These are phyloP conservation scores for Ogataea hybrid DNA, from an alignment of 1,139 yeast species.

Conservation along the genomic window DNA sequence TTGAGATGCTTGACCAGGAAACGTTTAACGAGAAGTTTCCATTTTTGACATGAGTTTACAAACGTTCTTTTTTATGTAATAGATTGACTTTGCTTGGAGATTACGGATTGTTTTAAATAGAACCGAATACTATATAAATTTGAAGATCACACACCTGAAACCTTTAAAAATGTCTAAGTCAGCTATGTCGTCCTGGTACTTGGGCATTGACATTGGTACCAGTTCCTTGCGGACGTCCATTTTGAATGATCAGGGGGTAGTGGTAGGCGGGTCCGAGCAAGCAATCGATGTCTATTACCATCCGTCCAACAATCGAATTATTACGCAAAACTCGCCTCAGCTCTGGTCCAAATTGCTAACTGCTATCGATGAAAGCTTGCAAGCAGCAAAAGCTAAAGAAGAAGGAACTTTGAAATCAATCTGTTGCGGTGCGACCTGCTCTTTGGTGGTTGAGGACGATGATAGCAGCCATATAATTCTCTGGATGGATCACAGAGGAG, in stretches of 20 bases:
- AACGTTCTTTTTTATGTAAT: constrained; percentile 1
- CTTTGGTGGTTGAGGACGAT: constrained; percentile 41
- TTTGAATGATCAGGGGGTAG: constrained; percentile 21
- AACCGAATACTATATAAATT: not conserved
- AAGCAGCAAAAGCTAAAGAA: constrained; percentile 9
- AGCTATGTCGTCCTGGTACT: constrained; percentile 14
- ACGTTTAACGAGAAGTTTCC: constrained; percentile 26
- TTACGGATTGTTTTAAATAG: not conserved
- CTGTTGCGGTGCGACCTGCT: constrained; percentile 52
- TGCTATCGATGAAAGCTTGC: constrained; percentile 22
- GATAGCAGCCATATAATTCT: constrained; percentile 37
- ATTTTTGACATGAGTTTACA: constrained; percentile 20
- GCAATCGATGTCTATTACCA: constrained; percentile 30
- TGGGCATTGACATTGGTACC: constrained; percentile 59
- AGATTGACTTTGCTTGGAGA: constrained; percentile 9
- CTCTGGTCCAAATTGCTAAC: constrained; percentile 32
- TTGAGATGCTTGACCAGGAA: constrained; percentile 29
- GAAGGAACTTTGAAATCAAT: constrained; percentile 22
- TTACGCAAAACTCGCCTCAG: constrained; percentile 45
- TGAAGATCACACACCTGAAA: constrained; percentile 1
- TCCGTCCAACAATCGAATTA: constrained; percentile 21
- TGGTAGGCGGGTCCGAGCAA: constrained; percentile 19
- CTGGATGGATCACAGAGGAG: constrained; percentile 56
- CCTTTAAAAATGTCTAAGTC: not conserved
- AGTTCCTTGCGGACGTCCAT: constrained; percentile 44